These are phyloP conservation scores for Persicaria maculosa DNA, from an alignment of 148 eudicot genomes.

Conservation along the genomic window DNA sequence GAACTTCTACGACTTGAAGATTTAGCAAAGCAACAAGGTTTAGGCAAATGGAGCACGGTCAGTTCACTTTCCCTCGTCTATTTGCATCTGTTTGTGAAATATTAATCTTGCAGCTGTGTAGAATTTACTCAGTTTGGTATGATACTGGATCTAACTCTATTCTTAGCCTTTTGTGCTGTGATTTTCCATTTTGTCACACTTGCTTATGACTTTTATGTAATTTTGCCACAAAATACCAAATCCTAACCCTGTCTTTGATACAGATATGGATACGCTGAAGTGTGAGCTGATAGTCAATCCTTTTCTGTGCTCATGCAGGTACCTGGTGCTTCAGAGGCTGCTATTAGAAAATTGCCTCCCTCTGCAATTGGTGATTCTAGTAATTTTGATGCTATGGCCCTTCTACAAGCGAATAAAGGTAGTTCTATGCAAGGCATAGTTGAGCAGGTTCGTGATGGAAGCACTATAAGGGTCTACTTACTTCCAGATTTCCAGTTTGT, in stretches of 20 bases:
- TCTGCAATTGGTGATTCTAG: conserved; percentile 72
- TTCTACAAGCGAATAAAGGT: conserved; percentile 56
- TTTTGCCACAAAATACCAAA: not conserved
- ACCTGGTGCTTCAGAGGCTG: conserved; percentile 79
- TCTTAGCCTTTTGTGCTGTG: not conserved
- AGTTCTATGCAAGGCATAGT: conserved; percentile 72
- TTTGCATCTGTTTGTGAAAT: not conserved
- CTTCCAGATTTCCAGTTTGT: conserved; percentile 84
- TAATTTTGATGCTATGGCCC: conserved; percentile 54
- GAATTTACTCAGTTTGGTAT: not conserved
- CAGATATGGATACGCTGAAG: not conserved
- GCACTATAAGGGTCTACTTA: conserved; percentile 71
- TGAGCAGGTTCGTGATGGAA: conserved; percentile 96
- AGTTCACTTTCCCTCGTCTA: conserved; percentile 16
- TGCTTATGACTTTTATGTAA: not conserved
- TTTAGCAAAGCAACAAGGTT: conserved; percentile 73
- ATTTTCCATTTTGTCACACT: too few relatives aligned
- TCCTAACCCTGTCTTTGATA: not conserved
- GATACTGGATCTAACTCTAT: not conserved
- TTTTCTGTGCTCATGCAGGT: conserved; percentile 22
- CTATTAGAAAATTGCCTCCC: conserved; percentile 84
- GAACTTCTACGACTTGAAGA: conserved; percentile 64
- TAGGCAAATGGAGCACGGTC: conserved; percentile 93
- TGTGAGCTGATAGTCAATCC: not conserved
- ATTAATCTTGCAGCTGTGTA: not conserved